Evolutionary conservation across 345 rosid species (phyloP).

Genomic region (Corchorus capsularis): DNA sequence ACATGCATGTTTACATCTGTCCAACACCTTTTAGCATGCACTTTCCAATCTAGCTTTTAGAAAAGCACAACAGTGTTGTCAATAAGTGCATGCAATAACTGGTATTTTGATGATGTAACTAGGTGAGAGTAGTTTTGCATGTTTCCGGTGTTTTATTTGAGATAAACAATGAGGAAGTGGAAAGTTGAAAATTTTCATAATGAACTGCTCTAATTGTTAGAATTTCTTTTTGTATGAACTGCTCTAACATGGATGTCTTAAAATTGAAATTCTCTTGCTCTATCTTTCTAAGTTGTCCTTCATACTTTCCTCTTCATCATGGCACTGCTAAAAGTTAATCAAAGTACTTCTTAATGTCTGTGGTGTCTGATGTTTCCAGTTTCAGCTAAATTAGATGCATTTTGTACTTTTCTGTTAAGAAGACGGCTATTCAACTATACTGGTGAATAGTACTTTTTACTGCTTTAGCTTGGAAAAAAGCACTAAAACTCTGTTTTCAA

Average conservation of each 20-base stretch:
- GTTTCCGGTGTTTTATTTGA: background rate
- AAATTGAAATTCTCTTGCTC: background rate
- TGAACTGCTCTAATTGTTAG: background rate
- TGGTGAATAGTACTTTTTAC: background rate
- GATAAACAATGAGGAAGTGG: background rate
- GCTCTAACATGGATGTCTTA: background rate
- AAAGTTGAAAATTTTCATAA: background rate
- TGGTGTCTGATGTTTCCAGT: background rate
- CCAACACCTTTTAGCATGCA: background rate
- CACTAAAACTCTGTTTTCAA: background rate
- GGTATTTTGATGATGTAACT: background rate
- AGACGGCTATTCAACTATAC: background rate
- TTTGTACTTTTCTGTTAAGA: slow-evolving; percentile 6
- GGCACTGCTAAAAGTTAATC: background rate
- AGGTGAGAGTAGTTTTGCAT: background rate
- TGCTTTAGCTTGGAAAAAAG: background rate
- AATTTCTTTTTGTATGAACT: background rate
- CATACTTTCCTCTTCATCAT: background rate
- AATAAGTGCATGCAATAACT: background rate
- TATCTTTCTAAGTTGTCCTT: background rate
- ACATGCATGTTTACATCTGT: background rate
- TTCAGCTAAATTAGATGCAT: background rate
- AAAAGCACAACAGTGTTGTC: background rate
- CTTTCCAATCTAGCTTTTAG: background rate
- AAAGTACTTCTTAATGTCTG: background rate